These are phyloP conservation scores for Ceriops zippeliana DNA, from an alignment of 345 rosid genomes.

Conservation along the genomic window DNA sequence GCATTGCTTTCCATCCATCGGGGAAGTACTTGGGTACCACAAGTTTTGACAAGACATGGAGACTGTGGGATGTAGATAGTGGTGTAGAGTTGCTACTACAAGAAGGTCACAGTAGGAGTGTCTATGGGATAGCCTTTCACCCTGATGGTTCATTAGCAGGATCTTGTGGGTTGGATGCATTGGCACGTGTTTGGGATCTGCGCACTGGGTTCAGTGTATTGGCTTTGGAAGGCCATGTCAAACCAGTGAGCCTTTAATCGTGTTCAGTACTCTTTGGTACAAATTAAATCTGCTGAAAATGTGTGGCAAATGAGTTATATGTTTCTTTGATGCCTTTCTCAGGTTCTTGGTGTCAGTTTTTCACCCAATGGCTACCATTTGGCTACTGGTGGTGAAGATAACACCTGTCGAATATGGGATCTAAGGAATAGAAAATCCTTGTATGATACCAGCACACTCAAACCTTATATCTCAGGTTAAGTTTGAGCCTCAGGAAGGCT, in stretches of 20 bases:
- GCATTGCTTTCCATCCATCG: slow-evolving; percentile 88
- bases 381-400: slow-evolving; percentile 95
- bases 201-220: slow-evolving; percentile 86
- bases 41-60: slow-evolving; percentile 97
- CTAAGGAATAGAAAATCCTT: slow-evolving; percentile 80
- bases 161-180: slow-evolving; percentile 85
- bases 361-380: slow-evolving; percentile 97
- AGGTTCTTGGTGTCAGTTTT: slow-evolving; percentile 81
- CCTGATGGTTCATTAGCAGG: slow-evolving; percentile 92
- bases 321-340: slow-evolving; percentile 24
- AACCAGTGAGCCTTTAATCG: slow-evolving; percentile 51
- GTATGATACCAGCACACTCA: slow-evolving; percentile 90
- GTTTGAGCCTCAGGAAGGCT: slow-evolving; percentile 97
- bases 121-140: slow-evolving; percentile 88
- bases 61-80: slow-evolving; percentile 84
- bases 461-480: slow-evolving; percentile 89
- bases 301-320: slow-evolving; percentile 7
- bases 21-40: slow-evolving; percentile 90
- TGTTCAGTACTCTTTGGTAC: neutral
- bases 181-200: slow-evolving; percentile 97
- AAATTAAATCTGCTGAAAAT: neutral
- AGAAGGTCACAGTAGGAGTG: slow-evolving; percentile 92
- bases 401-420: slow-evolving; percentile 94
- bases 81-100: slow-evolving; percentile 91
- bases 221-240: slow-evolving; percentile 91